Base-by-base conservation (phyloP, 2,329 filamentous ascomycete genomes). In the Pseudocercospora musae region DNA sequence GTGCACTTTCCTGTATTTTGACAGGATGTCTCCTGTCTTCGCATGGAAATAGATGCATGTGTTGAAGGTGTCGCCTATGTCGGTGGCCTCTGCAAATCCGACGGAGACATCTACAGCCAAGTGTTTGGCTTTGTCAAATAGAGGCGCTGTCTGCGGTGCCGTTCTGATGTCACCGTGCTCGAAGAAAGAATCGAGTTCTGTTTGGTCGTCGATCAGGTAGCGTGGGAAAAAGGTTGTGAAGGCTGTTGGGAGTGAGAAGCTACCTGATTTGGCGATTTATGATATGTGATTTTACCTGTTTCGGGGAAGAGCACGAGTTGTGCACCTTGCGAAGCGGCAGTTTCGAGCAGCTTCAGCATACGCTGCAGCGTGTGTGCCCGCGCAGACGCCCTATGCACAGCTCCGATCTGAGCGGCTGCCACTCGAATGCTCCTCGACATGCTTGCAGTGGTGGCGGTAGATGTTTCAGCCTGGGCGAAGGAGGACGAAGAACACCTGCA, bases 141-240 rank as follows among this genome's bases (percentile, higher is more conserved):
- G 75, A 0, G 79, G 75, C 62, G 78, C 78, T 5, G 78, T 75
- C 62, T 80, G 78, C 2, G 78, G 72, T 1, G 79, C 73, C 6
- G 75, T 71, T 1, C 73, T 68, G 29, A 78, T 75, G 48, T 79
- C 78, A 63, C 73, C 75, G 60, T 77, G 74, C 67, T 85, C 83
- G 65, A 85, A 84, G 71, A 79, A 83, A 11, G 71, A 66, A 25
- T 79, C 78, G 9, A 84, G 71, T 46, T 81, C 77, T 13, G 73
- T 69, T 23, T 75, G 70, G 59, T 81, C 78, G 6, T 77, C 70
- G 62, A 84, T 78, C 37, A 84, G 70, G 62, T 81, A 77, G 15
- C 80, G 77, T 0, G 82, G 82, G 69, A 84, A 85, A 76, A 85
- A 85, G 0, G 82, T 84, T 2, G 82, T 84, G 44, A 84, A 79